A percentile compares a stretch with the other conserved stretches of the same genome.
These are phyloP conservation scores for Talaromyces albobiverticillius DNA, from an alignment of 2,329 filamentous ascomycete genomes.

Conservation along the genomic window DNA sequence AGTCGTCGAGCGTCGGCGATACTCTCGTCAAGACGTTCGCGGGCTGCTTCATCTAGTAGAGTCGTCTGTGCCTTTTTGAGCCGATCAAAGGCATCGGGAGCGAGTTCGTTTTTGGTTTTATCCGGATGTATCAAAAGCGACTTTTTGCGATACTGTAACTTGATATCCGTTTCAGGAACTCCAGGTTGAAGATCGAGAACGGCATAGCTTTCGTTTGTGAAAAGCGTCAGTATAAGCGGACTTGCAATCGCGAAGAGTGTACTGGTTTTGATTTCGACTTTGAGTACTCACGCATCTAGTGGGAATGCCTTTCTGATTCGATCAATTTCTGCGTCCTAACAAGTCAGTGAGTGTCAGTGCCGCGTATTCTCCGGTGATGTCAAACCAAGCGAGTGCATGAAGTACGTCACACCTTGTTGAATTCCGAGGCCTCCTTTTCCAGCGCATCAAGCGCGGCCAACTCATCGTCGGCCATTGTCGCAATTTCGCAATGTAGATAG, in stretches of 20 bases:
- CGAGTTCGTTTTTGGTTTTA: conserved; percentile 87
- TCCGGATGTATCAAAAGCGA: conserved; percentile 99
- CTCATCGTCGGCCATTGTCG: conserved; percentile 59
- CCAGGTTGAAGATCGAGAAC: conserved; percentile 94
- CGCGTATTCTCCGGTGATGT: not conserved
- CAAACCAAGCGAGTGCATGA: not conserved
- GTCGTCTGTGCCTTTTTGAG: conserved; percentile 91
- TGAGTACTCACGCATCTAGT: conserved; percentile 60
- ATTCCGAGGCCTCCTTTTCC: conserved; percentile 82
- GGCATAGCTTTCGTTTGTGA: conserved; percentile 63
- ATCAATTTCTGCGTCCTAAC: conserved; percentile 91
- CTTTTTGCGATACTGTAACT: conserved; percentile 88
- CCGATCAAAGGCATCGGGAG: conserved; percentile 93
- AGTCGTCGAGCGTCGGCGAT: conserved; percentile 96
- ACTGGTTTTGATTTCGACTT: conserved; percentile 15
- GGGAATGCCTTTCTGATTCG: conserved; percentile 89
- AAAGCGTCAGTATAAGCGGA: not conserved
- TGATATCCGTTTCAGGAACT: conserved; percentile 94
- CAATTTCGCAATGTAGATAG: conserved; percentile 1
- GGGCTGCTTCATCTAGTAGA: conserved; percentile 91
- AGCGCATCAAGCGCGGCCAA: conserved; percentile 76
- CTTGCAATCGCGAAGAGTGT: not conserved
- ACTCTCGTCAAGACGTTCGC: conserved; percentile 81
- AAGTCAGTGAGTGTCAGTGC: conserved; percentile 18
- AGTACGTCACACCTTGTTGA: conserved; percentile 66